phyloP scores from a whole-genome alignment of 1,284 basidiomycete species.

The Trametes sp. region DNA sequence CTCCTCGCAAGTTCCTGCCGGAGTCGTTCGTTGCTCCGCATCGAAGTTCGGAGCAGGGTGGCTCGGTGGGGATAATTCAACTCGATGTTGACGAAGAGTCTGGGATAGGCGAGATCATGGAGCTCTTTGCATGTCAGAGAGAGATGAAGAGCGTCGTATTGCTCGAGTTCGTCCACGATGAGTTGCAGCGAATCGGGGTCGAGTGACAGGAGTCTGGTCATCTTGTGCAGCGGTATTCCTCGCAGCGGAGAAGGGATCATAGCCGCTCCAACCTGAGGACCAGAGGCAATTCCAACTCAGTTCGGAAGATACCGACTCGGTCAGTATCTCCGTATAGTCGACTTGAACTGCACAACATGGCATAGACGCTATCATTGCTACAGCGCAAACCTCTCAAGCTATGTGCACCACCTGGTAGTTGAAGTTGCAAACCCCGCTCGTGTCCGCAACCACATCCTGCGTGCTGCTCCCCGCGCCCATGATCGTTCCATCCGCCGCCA shows the following conservation, averaged over 20 bases:
- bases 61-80: not conserved
- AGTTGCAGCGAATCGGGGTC: not conserved
- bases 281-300: not conserved
- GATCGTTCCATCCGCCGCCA: not conserved
- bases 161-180: not conserved
- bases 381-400: not conserved
- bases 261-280: too few species aligned
- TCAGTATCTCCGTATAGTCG: too few species aligned
- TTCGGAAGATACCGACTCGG: not conserved
- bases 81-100: not conserved
- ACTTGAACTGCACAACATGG: too few species aligned
- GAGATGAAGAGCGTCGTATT: not conserved
- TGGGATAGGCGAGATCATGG: not conserved
- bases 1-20: not conserved
- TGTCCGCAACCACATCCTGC: constrained; percentile 5
- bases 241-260: too few species aligned
- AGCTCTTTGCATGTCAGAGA: not conserved
- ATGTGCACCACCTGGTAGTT: constrained; percentile 5
- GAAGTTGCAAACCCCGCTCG: constrained; percentile 2
- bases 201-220: not conserved
- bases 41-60: not conserved
- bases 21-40: not conserved
- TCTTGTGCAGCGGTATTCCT: not conserved
- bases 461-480: constrained; percentile 1
- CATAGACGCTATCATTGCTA: too few species aligned